Evolutionary conservation across 1,284 basidiomycete species (phyloP).

Genomic region (Grifola frondosa): DNA sequence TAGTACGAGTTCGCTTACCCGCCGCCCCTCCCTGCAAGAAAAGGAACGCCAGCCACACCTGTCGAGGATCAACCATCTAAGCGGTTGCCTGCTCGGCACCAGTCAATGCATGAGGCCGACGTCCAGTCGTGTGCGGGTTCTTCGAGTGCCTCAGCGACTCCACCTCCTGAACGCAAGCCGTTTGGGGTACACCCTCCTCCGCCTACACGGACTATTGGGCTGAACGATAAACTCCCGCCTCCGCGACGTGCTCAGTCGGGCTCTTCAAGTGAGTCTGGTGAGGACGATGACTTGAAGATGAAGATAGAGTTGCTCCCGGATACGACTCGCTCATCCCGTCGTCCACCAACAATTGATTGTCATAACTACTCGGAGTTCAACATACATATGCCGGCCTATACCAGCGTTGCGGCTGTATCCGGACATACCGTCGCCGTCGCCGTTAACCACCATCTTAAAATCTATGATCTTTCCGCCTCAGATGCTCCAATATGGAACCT

Average conservation of each 20-base stretch:
- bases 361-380: conserved; percentile 47
- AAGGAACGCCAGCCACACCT: conserved; percentile 14
- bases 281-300: conserved; percentile 33
- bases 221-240: conserved; percentile 68
- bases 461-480: conserved; percentile 56
- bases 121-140: conserved; percentile 2
- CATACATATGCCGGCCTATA: conserved; percentile 58
- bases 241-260: conserved; percentile 43
- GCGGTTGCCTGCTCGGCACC: conserved; percentile 15
- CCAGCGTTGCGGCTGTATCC: conserved; percentile 56
- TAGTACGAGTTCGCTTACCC: conserved; percentile 20
- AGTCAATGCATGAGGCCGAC: conserved; percentile 17
- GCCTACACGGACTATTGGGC: conserved; percentile 67
- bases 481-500: conserved; percentile 51
- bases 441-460: conserved; percentile 59
- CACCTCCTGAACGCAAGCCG: conserved; percentile 44
- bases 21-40: conserved; percentile 34
- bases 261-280: conserved; percentile 50
- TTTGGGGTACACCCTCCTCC: conserved; percentile 58
- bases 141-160: conserved; percentile 4
- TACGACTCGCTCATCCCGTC: conserved; percentile 76
- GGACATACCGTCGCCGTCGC: conserved; percentile 66
- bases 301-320: conserved; percentile 75
- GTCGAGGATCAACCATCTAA: conserved; percentile 19
- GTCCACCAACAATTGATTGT: conserved; percentile 57